These are phyloP conservation scores for Actinomucor elegans DNA, from an alignment of 371 early-diverging fungal genomes.

Conservation along the genomic window DNA sequence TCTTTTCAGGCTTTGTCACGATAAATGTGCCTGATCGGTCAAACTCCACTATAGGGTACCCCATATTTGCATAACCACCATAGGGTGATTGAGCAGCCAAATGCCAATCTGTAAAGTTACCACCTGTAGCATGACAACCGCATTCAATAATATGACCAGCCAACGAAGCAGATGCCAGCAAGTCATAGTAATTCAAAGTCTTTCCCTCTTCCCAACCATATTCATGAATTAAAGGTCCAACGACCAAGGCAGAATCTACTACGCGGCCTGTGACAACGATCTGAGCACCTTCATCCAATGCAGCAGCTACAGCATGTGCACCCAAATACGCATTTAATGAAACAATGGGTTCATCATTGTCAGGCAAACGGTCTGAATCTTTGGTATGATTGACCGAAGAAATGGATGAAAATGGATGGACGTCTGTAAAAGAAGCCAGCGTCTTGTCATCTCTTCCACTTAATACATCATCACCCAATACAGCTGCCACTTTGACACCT, in stretches of 20 bases:
- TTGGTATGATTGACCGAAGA: slow-evolving; percentile 38
- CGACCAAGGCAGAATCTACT: slow-evolving; percentile 67
- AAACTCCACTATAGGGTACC: slow-evolving; percentile 74
- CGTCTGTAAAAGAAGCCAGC: slow-evolving; percentile 31
- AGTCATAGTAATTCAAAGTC: slow-evolving; percentile 52
- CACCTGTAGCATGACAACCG: slow-evolving; percentile 76
- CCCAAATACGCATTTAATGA: slow-evolving; percentile 71
- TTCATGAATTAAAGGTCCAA: slow-evolving; percentile 25
- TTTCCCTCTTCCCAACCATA: slow-evolving; percentile 20
- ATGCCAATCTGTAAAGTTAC: slow-evolving; percentile 79
- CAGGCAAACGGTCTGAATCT: slow-evolving; percentile 56
- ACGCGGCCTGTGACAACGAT: slow-evolving; percentile 78
- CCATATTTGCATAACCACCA: slow-evolving; percentile 73
- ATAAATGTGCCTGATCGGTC: slow-evolving; percentile 56
- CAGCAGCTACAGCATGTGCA: slow-evolving; percentile 58
- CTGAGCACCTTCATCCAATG: slow-evolving; percentile 62
- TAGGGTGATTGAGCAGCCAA: slow-evolving; percentile 56
- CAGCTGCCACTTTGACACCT: slow-evolving; percentile 62
- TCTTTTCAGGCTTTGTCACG: slow-evolving; percentile 70
- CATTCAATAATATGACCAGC: slow-evolving; percentile 81
- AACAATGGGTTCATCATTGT: slow-evolving; percentile 48
- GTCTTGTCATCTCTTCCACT: slow-evolving; percentile 25
- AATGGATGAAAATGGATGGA: slow-evolving; percentile 53
- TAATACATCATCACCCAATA: slow-evolving; percentile 68
- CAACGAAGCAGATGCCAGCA: slow-evolving; percentile 68